Evolutionary conservation across 371 early-diverging fungal species (phyloP), one percentile per base, ranked within the genome.

Genomic region (Mucor sp.): DNA sequence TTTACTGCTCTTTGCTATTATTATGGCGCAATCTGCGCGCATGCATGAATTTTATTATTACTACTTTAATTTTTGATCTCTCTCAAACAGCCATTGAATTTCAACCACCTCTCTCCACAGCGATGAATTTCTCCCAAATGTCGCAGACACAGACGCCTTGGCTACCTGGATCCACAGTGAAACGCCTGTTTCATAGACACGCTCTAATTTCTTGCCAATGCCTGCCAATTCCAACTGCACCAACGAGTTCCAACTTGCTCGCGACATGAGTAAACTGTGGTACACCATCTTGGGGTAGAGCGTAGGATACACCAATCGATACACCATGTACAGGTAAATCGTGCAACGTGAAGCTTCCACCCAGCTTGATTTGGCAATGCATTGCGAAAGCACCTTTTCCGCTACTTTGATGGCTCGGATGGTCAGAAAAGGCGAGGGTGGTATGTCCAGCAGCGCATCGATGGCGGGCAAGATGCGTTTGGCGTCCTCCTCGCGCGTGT

Each of bases 301-400:
- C 2, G 86, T 74, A 32, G 90, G 90, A 64, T 91, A 92, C 4
- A 85, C 74, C 61, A 91, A 41, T 14, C 87, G 63, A 63, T 93
- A 92, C 14, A 87, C 74, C 11, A 87, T 85, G 65, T 90, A 75
- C 4, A 91, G 77, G 60, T 84, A 87, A 23, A 80, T 70, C 9
- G 87, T 74, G 37, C 82, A 74, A 58, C 76, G 72, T 44, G 87
- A 77, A 4, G 89, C 88, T 55, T 84, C 74, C 2, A 74, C 68
- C 87, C 86, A 85, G n/a, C 62, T 56, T 35, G 35, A 56, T 62
- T 58, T 28, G 21, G 30, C 8, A 5, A 65, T 30, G 15, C 39
- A 23, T 21, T 6, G 28, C 3, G 32, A 21, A 14, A 58, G 32
- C 23, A 65, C 19, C 4, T 33, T 57, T 43, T 65, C 65, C 3